phyloP scores from a whole-genome alignment of 2,329 filamentous ascomycete species.

The Clathrospora elynae region DNA sequence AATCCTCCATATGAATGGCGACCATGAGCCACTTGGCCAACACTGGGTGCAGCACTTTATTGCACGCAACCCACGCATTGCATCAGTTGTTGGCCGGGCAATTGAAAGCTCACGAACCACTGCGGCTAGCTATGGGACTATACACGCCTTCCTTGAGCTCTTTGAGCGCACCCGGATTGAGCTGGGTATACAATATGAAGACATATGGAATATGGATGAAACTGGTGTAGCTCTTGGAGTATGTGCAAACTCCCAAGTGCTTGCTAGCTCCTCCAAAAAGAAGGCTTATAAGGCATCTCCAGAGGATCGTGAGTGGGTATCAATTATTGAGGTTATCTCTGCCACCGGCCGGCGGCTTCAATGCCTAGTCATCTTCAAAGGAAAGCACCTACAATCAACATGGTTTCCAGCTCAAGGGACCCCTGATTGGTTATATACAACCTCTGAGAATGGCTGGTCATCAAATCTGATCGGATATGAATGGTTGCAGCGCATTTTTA shows the following conservation, averaged over 20 bases:
- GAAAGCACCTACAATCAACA: constrained; percentile 17
- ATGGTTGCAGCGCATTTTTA: constrained; percentile 12
- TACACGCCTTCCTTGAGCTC: constrained; percentile 18
- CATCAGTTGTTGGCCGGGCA: constrained; percentile 16
- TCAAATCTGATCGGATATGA: constrained; percentile 14
- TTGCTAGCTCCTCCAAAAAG: constrained; percentile 16
- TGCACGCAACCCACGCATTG: constrained; percentile 16
- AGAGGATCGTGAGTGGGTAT: constrained; percentile 27
- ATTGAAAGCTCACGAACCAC: constrained; percentile 10
- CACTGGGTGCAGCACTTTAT: constrained; percentile 20
- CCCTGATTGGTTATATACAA: constrained; percentile 18
- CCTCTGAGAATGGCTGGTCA: constrained; percentile 19
- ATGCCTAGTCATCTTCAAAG: constrained; percentile 22
- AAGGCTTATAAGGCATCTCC: constrained; percentile 22
- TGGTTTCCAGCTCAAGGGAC: constrained; percentile 15
- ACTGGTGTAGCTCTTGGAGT: constrained; percentile 7
- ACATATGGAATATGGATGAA: constrained; percentile 24
- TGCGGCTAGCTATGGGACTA: constrained; percentile 11
- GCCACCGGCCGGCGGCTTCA: constrained; percentile 10
- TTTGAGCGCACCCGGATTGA: constrained; percentile 13
- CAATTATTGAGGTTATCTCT: constrained; percentile 18
- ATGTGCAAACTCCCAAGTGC: constrained; percentile 16
- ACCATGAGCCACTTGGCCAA: constrained; percentile 17
- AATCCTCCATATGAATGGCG: constrained; percentile 18
- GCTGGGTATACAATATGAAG: constrained; percentile 12